phyloP scores from a whole-genome alignment of 2,329 filamentous ascomycete species.

The Helotiales sp. region DNA sequence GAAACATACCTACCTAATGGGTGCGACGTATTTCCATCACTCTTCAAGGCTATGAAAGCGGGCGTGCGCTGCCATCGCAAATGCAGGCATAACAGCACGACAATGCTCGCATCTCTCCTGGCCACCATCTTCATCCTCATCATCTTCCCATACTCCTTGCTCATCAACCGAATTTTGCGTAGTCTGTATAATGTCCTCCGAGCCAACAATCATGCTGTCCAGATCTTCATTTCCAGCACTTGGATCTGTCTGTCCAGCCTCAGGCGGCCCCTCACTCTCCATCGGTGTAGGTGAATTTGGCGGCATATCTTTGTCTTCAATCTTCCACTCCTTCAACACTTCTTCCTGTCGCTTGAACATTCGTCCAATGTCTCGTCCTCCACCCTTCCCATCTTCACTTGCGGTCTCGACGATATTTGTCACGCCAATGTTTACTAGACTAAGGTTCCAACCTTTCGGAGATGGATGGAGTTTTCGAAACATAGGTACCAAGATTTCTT shows the following conservation, averaged over 20 bases:
- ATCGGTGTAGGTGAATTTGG: conserved; percentile 22
- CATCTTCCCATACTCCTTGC: conserved; percentile 27
- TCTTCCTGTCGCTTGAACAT: conserved; percentile 82
- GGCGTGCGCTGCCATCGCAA: conserved; percentile 50
- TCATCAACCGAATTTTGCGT: conserved; percentile 28
- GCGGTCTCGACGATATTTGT: conserved; percentile 74
- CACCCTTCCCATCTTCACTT: conserved; percentile 40
- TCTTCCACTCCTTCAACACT: conserved; percentile 65
- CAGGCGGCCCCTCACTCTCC: neutral
- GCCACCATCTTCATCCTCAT: conserved; percentile 27
- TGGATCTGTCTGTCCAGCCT: conserved; percentile 23
- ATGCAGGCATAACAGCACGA: conserved; percentile 46
- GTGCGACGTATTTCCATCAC: conserved; percentile 1
- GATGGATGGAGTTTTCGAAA: conserved; percentile 74
- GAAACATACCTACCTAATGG: too few species aligned
- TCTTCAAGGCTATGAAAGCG: conserved; percentile 42
- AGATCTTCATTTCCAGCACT: conserved; percentile 32
- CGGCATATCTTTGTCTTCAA: conserved; percentile 46
- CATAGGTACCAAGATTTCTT: conserved; percentile 67
- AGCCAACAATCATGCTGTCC: conserved; percentile 20
- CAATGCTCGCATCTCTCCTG: conserved; percentile 42
- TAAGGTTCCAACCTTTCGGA: conserved; percentile 68
- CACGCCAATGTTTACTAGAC: conserved; percentile 82
- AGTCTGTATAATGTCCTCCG: conserved; percentile 28
- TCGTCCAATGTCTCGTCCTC: conserved; percentile 73